A percentile compares a stretch with the other conserved stretches of the same genome.
phyloP scores from a whole-genome alignment of 2,329 filamentous ascomycete genomes.

The Pseudogymnoascus sp. region DNA sequence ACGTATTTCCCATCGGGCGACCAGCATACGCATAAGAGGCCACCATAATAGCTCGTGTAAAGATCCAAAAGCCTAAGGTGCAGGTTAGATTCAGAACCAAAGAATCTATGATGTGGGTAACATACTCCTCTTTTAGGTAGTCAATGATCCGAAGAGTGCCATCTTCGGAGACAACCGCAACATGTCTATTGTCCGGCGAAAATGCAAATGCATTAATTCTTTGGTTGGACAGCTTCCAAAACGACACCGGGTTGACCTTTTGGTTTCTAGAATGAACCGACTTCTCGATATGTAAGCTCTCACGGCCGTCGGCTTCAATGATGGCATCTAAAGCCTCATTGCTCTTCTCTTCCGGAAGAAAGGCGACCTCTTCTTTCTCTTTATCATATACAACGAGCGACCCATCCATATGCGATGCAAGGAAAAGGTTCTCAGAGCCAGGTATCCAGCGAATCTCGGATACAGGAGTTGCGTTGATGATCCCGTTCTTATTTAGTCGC shows the following conservation, averaged over 20 bases:
- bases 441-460: constrained; percentile 89
- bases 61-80: constrained; percentile 65
- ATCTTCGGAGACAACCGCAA: constrained; percentile 88
- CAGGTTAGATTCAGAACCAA: constrained; percentile 12
- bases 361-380: constrained; percentile 82
- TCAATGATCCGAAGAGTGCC: constrained; percentile 85
- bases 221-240: constrained; percentile 88
- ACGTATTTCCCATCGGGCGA: constrained; percentile 95
- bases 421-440: constrained; percentile 83
- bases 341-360: constrained; percentile 52
- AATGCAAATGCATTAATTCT: constrained; percentile 87
- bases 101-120: constrained; percentile 10
- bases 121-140: constrained; percentile 80
- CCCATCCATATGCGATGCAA: constrained; percentile 88
- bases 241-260: constrained; percentile 83
- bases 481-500: constrained; percentile 91
- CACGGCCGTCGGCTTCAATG: constrained; percentile 22
- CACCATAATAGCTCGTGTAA: constrained; percentile 88
- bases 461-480: constrained; percentile 78
- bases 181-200: constrained; percentile 76
- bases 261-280: constrained; percentile 92
- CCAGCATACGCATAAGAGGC: constrained; percentile 90
- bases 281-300: constrained; percentile 67
- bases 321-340: constrained; percentile 19
- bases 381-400: constrained; percentile 92